Base-by-base conservation (phyloP, 306 rosid genomes). In the Abrus pulchellus region DNA sequence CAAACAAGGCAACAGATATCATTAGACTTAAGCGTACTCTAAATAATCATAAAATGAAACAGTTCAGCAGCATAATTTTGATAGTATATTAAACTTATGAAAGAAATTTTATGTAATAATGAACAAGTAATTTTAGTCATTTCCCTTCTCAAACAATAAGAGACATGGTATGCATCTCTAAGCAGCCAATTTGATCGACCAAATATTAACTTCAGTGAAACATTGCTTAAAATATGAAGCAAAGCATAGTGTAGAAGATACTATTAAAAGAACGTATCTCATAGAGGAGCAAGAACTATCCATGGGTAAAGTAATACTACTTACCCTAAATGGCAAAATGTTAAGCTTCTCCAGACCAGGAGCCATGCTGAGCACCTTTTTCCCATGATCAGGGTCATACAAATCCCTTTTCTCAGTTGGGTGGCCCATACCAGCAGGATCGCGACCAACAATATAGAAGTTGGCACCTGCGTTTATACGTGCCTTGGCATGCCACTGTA, bases 401-500 rank as follows among this genome's bases (percentile, higher is more conserved):
- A 95, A 85, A 83, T 95, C 99, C 86, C 97, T 88, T 75, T 93
- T 88, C 90, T 95, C 97, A 59, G 91, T 89, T 67, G 99, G 99
- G 86, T 95, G 99, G 62, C 97, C 91, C 98, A 95, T 93, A 71
- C 99, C 99, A 20, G 98, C 98, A 53, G 99, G 99, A 79, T 95
- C 99, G 50, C 98, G 96, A n/a, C 99, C 98, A 63, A 95, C 99
- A 27, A 95, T 95, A 70, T 95, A 95, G 84, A 95, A 95, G 87
- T 93, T 95, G 47, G 99, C 97, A 8, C 99, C 99, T 27, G 98
- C 99, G 59, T 95, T 93, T 80, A 95, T 90, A 69, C 99, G 77
- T 48, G 99, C 98, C 84, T 95, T 95, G 32, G 98, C 99, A 76
- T 93, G 99, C 99, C 99, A 95, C 76, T 95, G 99, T 30, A 95